These are phyloP conservation scores for Fusarium sp. DNA, from an alignment of 2,329 filamentous ascomycete species.

Conservation along the genomic window DNA sequence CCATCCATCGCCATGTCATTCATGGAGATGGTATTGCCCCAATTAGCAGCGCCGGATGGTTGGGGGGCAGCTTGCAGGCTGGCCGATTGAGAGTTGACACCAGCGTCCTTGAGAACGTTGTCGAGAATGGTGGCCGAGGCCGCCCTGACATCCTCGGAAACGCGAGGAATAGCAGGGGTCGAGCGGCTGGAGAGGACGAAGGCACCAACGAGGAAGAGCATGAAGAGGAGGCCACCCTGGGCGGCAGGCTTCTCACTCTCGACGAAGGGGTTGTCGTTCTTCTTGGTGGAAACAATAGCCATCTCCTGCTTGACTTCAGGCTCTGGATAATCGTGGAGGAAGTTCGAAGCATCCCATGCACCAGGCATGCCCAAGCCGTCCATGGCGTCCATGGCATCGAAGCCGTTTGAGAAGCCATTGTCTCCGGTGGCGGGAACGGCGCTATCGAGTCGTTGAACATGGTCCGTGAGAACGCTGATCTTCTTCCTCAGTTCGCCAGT, in stretches of 20 bases:
- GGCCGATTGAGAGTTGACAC: slow-evolving; percentile 60
- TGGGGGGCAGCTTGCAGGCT: slow-evolving; percentile 60
- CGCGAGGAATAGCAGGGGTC: slow-evolving; percentile 75
- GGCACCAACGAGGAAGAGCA: slow-evolving; percentile 95
- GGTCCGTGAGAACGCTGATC: slow-evolving; percentile 81
- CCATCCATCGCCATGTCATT: slow-evolving; percentile 48
- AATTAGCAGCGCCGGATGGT: slow-evolving; percentile 57
- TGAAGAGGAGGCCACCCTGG: slow-evolving; percentile 85
- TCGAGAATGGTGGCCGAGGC: slow-evolving; percentile 81
- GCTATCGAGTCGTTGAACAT: slow-evolving; percentile 76
- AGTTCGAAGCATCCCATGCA: slow-evolving; percentile 79
- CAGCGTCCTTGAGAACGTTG: slow-evolving; percentile 83
- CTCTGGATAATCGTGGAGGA: slow-evolving; percentile 77
- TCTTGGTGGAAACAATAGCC: slow-evolving; percentile 63
- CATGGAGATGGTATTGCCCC: slow-evolving; percentile 54
- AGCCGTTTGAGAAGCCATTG: slow-evolving; percentile 74
- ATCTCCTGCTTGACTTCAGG: slow-evolving; percentile 69
- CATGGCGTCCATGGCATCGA: slow-evolving; percentile 85
- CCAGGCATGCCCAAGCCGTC: slow-evolving; percentile 83
- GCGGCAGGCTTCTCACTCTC: slow-evolving; percentile 72
- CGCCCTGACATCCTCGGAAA: slow-evolving; percentile 82
- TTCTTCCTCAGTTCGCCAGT: slow-evolving; percentile 92
- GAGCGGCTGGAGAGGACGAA: slow-evolving; percentile 91
- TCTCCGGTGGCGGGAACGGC: slow-evolving; percentile 59
- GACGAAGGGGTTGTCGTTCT: slow-evolving; percentile 52